Conservation (phyloP, 2,329 filamentous ascomycete species). For the Paraconiothyrium brasiliense region DNA sequence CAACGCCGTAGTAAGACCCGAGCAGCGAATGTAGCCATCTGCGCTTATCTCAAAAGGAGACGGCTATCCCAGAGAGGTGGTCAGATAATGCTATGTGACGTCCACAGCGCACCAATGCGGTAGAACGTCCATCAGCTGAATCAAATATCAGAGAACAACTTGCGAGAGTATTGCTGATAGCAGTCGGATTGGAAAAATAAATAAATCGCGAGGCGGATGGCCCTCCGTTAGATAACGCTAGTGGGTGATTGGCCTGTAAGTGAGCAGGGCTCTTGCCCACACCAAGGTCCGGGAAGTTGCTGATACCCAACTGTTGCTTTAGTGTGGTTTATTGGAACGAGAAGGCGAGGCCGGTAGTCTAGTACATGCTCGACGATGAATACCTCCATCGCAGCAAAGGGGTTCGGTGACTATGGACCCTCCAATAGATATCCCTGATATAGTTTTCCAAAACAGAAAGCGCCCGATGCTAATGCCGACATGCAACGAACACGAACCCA, state of each 20-base stretch:
- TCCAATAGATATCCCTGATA: neutral
- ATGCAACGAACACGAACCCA: neutral
- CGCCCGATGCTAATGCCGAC: neutral
- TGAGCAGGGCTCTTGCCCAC: neutral
- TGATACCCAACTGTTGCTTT: neutral
- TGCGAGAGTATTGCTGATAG: neutral
- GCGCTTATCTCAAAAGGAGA: neutral
- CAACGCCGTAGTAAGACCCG: neutral
- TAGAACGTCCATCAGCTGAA: neutral
- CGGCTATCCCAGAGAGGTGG: neutral
- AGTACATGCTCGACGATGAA: no score
- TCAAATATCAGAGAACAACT: neutral
- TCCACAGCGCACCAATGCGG: neutral
- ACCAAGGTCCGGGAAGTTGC: neutral
- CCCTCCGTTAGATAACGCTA: no score
- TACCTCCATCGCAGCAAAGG: no score
- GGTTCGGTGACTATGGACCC: neutral
- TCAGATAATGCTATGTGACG: neutral
- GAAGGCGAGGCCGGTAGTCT: neutral
- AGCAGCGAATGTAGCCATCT: conserved; percentile 1
- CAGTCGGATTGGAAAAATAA: no score
- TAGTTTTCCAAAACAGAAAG: neutral
- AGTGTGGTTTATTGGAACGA: neutral
- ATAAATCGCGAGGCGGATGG: no score
- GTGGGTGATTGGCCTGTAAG: no score